Base-by-base conservation (phyloP, 176 grass and related monocot genomes). In the Hsuehochloa calcarea region DNA sequence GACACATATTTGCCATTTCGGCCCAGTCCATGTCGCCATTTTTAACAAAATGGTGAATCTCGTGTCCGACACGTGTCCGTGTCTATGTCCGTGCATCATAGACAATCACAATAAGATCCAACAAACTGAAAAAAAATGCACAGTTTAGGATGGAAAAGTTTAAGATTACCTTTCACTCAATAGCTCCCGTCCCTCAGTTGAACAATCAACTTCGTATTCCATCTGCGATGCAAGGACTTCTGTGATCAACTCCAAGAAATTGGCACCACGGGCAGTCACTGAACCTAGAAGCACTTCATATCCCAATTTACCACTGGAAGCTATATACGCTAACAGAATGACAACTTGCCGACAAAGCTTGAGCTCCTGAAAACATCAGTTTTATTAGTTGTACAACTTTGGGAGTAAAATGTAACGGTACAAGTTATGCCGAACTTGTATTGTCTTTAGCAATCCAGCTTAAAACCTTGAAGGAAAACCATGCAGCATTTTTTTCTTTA, bases 241-340 rank as follows among this genome's bases (percentile, higher is more conserved):
- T 39, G 90, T 81, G 79, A 88, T 91, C 65, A 92, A 65, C 89
- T 93, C 92, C 76, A 98, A 88, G 54, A 95, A 93, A 85, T 80
- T 95, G 79, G 89, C 61, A 47, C 87, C 87, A 51, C 34, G 59
- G 52, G 82, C 62, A 22, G 46, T 85, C 27, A 93, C 80, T 44
- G 79, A 78, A 65, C 56, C 91, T 51, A 98, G 80, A 77, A 97
- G 88, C 55, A 98, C 41, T 79, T 98, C 87, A 62, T 93, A 95
- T 69, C 93, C 92, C 52, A 76, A 87, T 85, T 87, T 81, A 43
- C 91, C 91, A 55, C 85, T 91, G 62, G 95, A 95, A 88, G 95
- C 95, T 88, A 98, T 91, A 77, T 92, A 95, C 9, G 93, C 95
- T 66, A 98, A 73, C 31, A 95, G 79, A 88, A 90, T 81, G 83